Conservation (phyloP, 2,329 filamentous ascomycete genomes). For the Colletotrichum gloeosporioides region DNA sequence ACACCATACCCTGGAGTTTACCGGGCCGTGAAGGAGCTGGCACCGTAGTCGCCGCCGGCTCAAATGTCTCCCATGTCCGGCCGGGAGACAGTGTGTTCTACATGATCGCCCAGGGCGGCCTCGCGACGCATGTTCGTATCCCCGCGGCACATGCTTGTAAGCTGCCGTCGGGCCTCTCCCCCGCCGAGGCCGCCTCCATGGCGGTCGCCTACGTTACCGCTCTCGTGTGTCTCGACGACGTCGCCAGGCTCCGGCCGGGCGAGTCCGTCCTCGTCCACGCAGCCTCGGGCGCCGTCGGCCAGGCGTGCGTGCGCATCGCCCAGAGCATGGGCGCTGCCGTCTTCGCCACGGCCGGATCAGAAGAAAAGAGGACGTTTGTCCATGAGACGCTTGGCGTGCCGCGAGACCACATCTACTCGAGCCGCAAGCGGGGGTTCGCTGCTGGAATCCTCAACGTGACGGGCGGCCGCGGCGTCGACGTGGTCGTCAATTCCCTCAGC, state of each 20-base stretch:
- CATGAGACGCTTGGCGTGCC: neutral
- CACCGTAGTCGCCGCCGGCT: neutral
- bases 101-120: neutral
- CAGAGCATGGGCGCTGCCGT: conserved; percentile 25
- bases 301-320: conserved; percentile 19
- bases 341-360: conserved; percentile 37
- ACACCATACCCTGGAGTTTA: neutral
- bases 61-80: neutral
- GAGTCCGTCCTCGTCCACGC: conserved; percentile 30
- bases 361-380: conserved; percentile 38
- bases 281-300: conserved; percentile 24
- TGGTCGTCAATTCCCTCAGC: neutral
- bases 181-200: conserved; percentile 28
- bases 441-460: neutral
- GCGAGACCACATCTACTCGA: neutral
- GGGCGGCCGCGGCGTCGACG: neutral
- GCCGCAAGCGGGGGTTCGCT: neutral
- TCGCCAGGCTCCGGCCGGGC: conserved; percentile 20
- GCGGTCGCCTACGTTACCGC: conserved; percentile 29
- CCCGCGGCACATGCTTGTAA: too few relatives aligned
- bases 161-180: conserved; percentile 20
- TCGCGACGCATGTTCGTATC: neutral
- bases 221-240: conserved; percentile 27
- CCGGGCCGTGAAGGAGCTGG: neutral
- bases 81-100: neutral